phyloP scores from a whole-genome alignment of 495 filamentous ascomycete species.

The Emericellopsis terricola region DNA sequence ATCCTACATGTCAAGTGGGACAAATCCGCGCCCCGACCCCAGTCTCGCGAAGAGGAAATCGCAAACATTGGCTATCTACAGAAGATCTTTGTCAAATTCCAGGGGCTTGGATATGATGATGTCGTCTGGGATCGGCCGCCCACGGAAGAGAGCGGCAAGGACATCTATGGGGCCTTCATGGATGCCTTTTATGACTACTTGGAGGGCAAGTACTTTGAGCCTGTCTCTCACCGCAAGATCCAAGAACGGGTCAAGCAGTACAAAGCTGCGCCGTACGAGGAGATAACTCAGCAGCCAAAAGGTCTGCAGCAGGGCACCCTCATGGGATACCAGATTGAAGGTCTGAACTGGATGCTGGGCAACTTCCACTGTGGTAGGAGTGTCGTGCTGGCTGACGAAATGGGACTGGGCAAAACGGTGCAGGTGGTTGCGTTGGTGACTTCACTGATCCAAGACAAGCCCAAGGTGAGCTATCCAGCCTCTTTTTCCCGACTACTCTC shows the following conservation, averaged over 20 bases:
- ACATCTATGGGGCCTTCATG: constrained; percentile 66
- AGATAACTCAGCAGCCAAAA: constrained; percentile 54
- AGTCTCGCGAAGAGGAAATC: constrained; percentile 46
- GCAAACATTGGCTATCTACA: constrained; percentile 47
- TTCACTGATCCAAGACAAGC: constrained; percentile 52
- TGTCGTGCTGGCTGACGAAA: constrained; percentile 93
- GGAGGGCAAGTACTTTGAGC: constrained; percentile 46
- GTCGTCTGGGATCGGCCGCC: constrained; percentile 80
- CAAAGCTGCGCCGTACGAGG: constrained; percentile 44
- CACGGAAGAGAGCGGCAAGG: constrained; percentile 19
- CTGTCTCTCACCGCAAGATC: constrained; percentile 33
- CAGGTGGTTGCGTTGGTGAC: constrained; percentile 77
- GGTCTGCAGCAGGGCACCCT: constrained; percentile 60
- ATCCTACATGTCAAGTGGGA: constrained; percentile 52
- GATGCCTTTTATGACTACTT: constrained; percentile 74
- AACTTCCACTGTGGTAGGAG: constrained; percentile 68
- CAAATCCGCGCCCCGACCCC: constrained; percentile 6
- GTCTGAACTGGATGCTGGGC: constrained; percentile 93
- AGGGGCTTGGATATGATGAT: constrained; percentile 90
- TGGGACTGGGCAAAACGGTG: constrained; percentile 97
- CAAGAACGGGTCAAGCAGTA: constrained; percentile 42
- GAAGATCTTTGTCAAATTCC: constrained; percentile 70
- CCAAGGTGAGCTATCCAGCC: constrained; percentile 17
- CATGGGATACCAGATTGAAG: constrained; percentile 89
- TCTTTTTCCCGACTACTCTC: not conserved